A percentile compares a stretch with the other conserved stretches of the same genome.
These are phyloP conservation scores for Xylariaceae sp. DNA, from an alignment of 2,329 filamentous ascomycete genomes.

Conservation along the genomic window DNA sequence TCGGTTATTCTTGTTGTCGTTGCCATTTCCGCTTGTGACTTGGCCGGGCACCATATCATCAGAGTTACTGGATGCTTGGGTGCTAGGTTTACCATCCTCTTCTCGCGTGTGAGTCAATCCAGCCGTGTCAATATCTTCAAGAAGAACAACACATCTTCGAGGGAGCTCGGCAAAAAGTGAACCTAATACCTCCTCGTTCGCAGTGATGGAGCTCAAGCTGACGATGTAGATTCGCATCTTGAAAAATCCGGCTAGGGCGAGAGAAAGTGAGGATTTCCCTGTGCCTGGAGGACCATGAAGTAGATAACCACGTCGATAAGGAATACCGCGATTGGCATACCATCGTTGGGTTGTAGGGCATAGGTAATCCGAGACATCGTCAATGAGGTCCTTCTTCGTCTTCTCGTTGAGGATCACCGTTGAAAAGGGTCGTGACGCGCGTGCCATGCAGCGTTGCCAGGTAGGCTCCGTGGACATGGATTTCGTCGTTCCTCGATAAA, in stretches of 20 bases:
- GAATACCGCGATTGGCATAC: slow-evolving; percentile 81
- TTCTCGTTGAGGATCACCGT: slow-evolving; percentile 61
- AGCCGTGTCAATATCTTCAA: slow-evolving; percentile 73
- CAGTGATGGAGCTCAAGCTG: slow-evolving; percentile 56
- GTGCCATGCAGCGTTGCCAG: slow-evolving; percentile 61
- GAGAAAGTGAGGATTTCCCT: slow-evolving; percentile 69
- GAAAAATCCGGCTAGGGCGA: slow-evolving; percentile 67
- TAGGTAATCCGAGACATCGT: slow-evolving; percentile 60
- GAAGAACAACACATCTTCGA: slow-evolving; percentile 64
- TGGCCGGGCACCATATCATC: slow-evolving; percentile 29
- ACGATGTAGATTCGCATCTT: slow-evolving; percentile 70
- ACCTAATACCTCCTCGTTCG: slow-evolving; percentile 63
- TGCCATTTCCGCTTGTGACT: slow-evolving; percentile 26
- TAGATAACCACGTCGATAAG: slow-evolving; percentile 79
- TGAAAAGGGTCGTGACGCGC: slow-evolving; percentile 56
- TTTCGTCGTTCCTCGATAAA: slow-evolving; percentile 54
- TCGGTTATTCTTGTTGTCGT: slow-evolving; percentile 22
- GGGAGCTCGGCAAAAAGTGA: slow-evolving; percentile 64
- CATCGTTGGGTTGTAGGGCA: slow-evolving; percentile 62
- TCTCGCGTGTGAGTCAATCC: slow-evolving; percentile 61
- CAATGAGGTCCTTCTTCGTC: slow-evolving; percentile 55
- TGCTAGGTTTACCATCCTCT: slow-evolving; percentile 10
- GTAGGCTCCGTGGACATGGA: slow-evolving; percentile 37
- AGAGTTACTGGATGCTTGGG: slow-evolving; percentile 9
- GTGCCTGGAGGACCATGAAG: slow-evolving; percentile 78